Conservation (phyloP, 78 protist species). For the Cavenderia fasciculata region DNA sequence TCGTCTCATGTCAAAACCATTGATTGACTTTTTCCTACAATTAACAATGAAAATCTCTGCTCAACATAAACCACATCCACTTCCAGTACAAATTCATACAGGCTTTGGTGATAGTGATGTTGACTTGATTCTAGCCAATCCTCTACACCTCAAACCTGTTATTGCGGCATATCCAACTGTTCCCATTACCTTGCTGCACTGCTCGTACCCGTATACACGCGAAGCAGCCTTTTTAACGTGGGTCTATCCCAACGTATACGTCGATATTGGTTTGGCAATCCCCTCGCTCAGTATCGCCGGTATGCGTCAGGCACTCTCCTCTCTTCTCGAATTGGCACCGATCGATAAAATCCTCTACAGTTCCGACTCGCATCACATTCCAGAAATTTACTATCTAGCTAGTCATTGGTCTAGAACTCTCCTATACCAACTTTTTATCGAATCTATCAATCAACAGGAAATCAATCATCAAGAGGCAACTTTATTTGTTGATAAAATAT, state of each 20-base stretch:
- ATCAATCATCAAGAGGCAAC: constrained; percentile 40
- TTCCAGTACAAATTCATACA: constrained; percentile 68
- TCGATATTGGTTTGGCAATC: constrained; percentile 66
- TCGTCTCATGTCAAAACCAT: constrained; percentile 16
- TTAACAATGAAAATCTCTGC: constrained; percentile 35
- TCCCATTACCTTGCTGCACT: constrained; percentile 47
- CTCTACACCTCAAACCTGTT: constrained; percentile 35
- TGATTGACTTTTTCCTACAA: constrained; percentile 39
- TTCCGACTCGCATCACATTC: constrained; percentile 47
- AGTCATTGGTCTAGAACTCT: constrained; percentile 24
- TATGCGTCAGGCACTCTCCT: constrained; percentile 16
- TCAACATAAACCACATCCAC: background rate
- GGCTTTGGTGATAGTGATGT: constrained; percentile 66
- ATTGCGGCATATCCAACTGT: constrained; percentile 24
- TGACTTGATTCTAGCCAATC: constrained; percentile 20
- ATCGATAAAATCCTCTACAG: constrained; percentile 61
- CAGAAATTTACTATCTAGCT: constrained; percentile 34
- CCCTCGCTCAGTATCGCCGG: constrained; percentile 22
- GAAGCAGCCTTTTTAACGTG: constrained; percentile 54
- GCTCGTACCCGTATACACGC: constrained; percentile 38
- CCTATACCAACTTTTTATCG: background rate
- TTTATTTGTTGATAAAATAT: constrained; percentile 38
- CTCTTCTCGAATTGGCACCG: constrained; percentile 20
- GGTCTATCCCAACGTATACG: constrained; percentile 54
- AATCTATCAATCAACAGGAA: constrained; percentile 37